phyloP scores from a whole-genome alignment of 2,329 filamentous ascomycete genomes.

The Alternaria alternata region DNA sequence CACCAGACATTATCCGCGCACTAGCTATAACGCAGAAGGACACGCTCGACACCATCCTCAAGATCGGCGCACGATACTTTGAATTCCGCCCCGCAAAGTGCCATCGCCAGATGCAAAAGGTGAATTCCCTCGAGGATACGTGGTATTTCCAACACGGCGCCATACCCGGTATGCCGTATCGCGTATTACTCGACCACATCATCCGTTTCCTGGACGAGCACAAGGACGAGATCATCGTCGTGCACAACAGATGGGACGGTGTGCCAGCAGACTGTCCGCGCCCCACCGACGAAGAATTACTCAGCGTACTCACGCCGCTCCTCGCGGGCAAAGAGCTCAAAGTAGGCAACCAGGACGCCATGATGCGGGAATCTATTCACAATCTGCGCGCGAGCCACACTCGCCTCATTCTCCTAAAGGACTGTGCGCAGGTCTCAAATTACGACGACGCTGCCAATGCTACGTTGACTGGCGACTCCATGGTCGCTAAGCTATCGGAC shows the following conservation, averaged over 20 bases:
- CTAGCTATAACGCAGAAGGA: conserved; percentile 63
- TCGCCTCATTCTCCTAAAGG: conserved; percentile 37
- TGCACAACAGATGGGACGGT: conserved; percentile 62
- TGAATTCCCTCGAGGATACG: conserved; percentile 53
- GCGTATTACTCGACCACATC: conserved; percentile 53
- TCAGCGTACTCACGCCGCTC: conserved; percentile 49
- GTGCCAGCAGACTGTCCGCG: conserved; percentile 57
- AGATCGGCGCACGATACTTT: conserved; percentile 61
- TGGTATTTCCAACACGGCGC: conserved; percentile 62
- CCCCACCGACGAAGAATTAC: conserved; percentile 54
- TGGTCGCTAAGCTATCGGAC: conserved; percentile 34
- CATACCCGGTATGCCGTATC: conserved; percentile 61
- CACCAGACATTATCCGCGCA: conserved; percentile 57
- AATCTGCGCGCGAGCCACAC: conserved; percentile 36
- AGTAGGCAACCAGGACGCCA: conserved; percentile 37
- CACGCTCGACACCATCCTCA: conserved; percentile 54
- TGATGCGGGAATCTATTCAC: conserved; percentile 34
- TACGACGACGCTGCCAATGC: conserved; percentile 47
- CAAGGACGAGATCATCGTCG: conserved; percentile 57
- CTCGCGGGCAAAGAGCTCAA: conserved; percentile 26
- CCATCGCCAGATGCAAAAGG: conserved; percentile 52
- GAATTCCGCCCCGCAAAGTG: conserved; percentile 62
- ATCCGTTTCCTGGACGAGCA: conserved; percentile 55
- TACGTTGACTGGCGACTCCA: conserved; percentile 41
- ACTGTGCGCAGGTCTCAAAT: conserved; percentile 38